Evolutionary conservation across 1,284 basidiomycete genomes (phyloP), one percentile per base, ranked within the genome.

Genomic region (Ganoderma sp.): DNA sequence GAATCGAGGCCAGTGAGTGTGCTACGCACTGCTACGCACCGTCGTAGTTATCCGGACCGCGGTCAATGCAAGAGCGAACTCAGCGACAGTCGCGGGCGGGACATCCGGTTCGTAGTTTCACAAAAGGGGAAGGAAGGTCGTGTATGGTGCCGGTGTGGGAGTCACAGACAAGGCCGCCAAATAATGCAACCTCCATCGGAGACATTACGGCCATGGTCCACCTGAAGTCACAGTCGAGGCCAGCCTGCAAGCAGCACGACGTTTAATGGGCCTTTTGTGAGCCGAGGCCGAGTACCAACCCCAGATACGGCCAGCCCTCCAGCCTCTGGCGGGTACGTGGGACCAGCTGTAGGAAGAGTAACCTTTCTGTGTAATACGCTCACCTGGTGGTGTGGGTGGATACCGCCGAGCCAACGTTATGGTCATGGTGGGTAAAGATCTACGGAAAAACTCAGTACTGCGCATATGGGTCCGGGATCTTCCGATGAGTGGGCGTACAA

Each of bases 151-250:
- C 83, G 43, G 78, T 79, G 63, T 73, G 67, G 6, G 76, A 68
- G 70, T 82, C 81, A 66, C 84, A 86, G 42, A 77, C 71, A 3
- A 87, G 78, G 45, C 85, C 85, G 50, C 85, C 83, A 69, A 32
- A 32, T 32, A 32, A 82, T 83, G 75, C 83, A 84, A 37, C 83
- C 83, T 65, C 84, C 84, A 61, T 79, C 78, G 19, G 80, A 78
- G 66, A 32, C 32, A 32, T 78, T 81, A 1, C 83, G 79, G 15
- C 81, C 84, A 1, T 79, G 78, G 73, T 78, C 81, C 5, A 67
- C 74, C 71, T 66, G 67, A 86, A 85, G 71, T 84, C 75, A 69
- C 84, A 85, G 68, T 82, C 76, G 37, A 81, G 81, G 58, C 84
- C 83, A 50, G 77, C 84, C 81, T 82, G 54, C 15, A 37, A 17